Percentiles rank a stretch among this genome's conserved stretches.
phyloP scores from a whole-genome alignment of 2,329 filamentous ascomycete species.

The Fusarium continuum region DNA sequence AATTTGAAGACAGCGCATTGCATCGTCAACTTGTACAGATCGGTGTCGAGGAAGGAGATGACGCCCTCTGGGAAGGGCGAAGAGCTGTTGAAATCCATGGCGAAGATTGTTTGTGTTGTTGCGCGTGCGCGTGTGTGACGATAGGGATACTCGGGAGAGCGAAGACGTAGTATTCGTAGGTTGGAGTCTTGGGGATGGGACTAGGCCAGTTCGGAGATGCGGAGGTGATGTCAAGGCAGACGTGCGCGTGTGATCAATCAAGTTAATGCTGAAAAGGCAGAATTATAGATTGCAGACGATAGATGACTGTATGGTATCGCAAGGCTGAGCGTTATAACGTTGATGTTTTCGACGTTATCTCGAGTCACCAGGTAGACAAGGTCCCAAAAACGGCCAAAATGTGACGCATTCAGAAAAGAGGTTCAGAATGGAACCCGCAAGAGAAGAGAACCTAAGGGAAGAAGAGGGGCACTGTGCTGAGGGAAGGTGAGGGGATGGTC shows the following conservation, averaged over 20 bases:
- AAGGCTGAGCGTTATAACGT: background rate
- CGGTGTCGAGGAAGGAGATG: slow-evolving; percentile 83
- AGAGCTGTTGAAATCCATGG: slow-evolving; percentile 73
- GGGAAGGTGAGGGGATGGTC: slow-evolving; percentile 26
- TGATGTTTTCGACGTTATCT: background rate
- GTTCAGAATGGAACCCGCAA: slow-evolving; percentile 21
- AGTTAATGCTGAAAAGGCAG: slow-evolving; percentile 3
- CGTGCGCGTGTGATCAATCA: background rate
- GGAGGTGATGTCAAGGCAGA: slow-evolving; percentile 21
- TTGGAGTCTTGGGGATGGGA: background rate
- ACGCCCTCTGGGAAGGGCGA: slow-evolving; percentile 78
- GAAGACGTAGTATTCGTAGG: background rate
- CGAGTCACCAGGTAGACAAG: slow-evolving; percentile 17
- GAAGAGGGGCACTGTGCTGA: slow-evolving; percentile 20
- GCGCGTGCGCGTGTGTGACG: background rate
- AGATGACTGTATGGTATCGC: background rate
- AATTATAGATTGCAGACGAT: background rate
- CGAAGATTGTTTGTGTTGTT: slow-evolving; percentile 2
- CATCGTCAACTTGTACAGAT: slow-evolving; percentile 98
- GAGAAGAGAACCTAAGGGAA: slow-evolving; percentile 17
- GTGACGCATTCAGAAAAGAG: slow-evolving; percentile 30
- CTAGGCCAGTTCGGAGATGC: slow-evolving; percentile 18
- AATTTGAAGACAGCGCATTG: slow-evolving; percentile 96
- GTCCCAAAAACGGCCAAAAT: slow-evolving; percentile 15
- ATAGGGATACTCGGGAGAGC: background rate